A percentile compares a stretch with the other conserved stretches of the same genome.
phyloP scores from a whole-genome alignment of 2,329 filamentous ascomycete genomes.

The Penicillium sp. region DNA sequence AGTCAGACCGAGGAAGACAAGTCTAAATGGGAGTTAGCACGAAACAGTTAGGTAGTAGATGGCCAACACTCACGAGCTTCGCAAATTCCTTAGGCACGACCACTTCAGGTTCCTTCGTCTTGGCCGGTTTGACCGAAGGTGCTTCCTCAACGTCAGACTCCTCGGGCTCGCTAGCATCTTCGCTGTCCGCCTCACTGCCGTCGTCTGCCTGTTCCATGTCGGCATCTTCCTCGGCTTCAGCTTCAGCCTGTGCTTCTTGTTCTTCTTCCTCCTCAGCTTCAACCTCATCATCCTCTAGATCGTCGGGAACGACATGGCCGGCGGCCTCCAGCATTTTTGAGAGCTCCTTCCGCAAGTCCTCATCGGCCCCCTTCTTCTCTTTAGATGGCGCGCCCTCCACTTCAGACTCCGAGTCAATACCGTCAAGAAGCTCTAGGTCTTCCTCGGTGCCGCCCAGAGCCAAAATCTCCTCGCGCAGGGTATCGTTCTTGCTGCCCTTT shows the following conservation, averaged over 20 bases:
- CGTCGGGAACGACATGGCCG: conserved; percentile 35
- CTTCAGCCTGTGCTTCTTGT: conserved; percentile 22
- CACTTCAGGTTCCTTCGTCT: conserved; percentile 19
- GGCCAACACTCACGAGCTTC: conserved; percentile 28
- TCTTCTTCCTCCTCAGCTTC: conserved; percentile 24
- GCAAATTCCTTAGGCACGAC: conserved; percentile 35
- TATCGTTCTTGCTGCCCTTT: conserved; percentile 25
- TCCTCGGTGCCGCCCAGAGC: conserved; percentile 48
- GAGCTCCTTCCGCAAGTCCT: conserved; percentile 40
- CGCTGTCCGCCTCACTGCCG: conserved; percentile 26
- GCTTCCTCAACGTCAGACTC: conserved; percentile 29
- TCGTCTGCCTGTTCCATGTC: conserved; percentile 28
- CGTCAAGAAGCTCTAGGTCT: conserved; percentile 45
- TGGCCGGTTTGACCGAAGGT: conserved; percentile 10
- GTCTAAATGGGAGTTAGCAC: conserved; percentile 38
- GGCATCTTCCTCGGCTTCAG: conserved; percentile 34
- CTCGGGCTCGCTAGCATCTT: conserved; percentile 20
- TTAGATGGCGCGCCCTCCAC: conserved; percentile 35
- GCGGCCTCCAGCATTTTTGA: conserved; percentile 34
- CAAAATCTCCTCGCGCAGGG: conserved; percentile 42
- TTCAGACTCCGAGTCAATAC: conserved; percentile 45
- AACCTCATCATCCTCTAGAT: conserved; percentile 29
- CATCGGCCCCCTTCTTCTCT: conserved; percentile 26
- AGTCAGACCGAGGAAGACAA: conserved; percentile 61
- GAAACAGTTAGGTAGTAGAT: neutral